Evolutionary conservation across 371 early-diverging fungal species (phyloP).

Genomic region (Gilbertella persicaria): DNA sequence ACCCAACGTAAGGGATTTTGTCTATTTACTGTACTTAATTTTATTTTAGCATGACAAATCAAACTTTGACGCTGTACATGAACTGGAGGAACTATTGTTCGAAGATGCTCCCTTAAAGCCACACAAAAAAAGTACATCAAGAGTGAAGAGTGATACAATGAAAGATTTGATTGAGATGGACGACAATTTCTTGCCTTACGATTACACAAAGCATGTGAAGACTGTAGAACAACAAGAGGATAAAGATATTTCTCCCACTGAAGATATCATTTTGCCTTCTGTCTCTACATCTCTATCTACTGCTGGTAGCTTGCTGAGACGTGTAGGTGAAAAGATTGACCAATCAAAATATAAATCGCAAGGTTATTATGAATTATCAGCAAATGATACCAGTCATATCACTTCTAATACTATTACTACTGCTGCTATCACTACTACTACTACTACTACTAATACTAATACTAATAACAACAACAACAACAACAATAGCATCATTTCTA

Average conservation of each 20-base stretch:
- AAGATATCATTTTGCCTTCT: background rate
- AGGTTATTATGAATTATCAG: constrained; percentile 12
- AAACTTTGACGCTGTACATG: constrained; percentile 94
- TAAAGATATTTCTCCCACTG: background rate
- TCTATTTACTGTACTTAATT: constrained; percentile 1
- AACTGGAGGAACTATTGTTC: constrained; percentile 89
- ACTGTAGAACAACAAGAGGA: background rate
- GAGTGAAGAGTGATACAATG: constrained; percentile 17
- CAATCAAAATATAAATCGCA: constrained; percentile 20
- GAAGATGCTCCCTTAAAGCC: constrained; percentile 85
- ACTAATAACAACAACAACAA: too few relatives aligned
- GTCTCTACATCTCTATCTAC: background rate
- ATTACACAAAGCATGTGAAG: constrained; percentile 51
- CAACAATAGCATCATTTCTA: too few relatives aligned
- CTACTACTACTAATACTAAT: too few relatives aligned
- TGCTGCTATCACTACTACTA: background rate
- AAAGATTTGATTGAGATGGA: constrained; percentile 49
- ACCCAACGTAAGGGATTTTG: constrained; percentile 48
- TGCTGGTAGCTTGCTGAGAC: constrained; percentile 1
- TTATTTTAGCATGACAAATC: constrained; percentile 52
- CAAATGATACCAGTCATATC: background rate
- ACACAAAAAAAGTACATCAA: constrained; percentile 22
- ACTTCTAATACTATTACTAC: too few relatives aligned
- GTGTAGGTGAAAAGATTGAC: constrained; percentile 14
- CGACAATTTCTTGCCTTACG: constrained; percentile 60